A percentile compares a stretch with the other conserved stretches of the same genome.
These are phyloP conservation scores for Cruciata laevipes DNA, from an alignment of 257 asterid genomes.

Conservation along the genomic window DNA sequence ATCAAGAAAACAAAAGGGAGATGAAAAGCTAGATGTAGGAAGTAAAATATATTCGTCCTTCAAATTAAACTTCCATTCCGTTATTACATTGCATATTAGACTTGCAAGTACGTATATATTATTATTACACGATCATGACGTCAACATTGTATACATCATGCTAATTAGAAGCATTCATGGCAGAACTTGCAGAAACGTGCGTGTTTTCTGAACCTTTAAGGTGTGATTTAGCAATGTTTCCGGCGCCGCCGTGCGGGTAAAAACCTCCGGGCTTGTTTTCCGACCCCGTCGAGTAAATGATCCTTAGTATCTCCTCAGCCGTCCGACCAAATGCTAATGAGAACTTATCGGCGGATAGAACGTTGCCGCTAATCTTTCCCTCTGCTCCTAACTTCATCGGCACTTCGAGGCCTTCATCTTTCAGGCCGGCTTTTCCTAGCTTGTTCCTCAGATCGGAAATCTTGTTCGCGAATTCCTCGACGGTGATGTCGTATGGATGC, in stretches of 20 bases:
- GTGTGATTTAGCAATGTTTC: slow-evolving; percentile 54
- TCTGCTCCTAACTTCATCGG: slow-evolving; percentile 41
- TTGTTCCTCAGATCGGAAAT: slow-evolving; percentile 33
- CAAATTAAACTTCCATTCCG: too few species aligned
- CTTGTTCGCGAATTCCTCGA: slow-evolving; percentile 29
- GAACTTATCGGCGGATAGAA: slow-evolving; percentile 42
- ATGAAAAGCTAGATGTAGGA: too few species aligned
- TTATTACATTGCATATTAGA: too few species aligned
- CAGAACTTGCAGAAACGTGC: not conserved
- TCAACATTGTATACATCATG: not conserved
- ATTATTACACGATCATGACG: too few species aligned
- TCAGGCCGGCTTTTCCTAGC: slow-evolving; percentile 48
- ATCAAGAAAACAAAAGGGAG: too few species aligned
- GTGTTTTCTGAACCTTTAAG: not conserved
- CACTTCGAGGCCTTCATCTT: slow-evolving; percentile 74
- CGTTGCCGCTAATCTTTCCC: slow-evolving; percentile 46
- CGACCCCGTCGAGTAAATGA: slow-evolving; percentile 51
- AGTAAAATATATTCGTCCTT: too few species aligned
- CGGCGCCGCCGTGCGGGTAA: slow-evolving; percentile 70
- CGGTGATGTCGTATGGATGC: slow-evolving; percentile 22
- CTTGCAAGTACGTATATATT: too few species aligned
- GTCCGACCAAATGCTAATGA: slow-evolving; percentile 56
- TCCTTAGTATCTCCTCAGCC: slow-evolving; percentile 63
- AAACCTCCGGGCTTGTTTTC: slow-evolving; percentile 67
- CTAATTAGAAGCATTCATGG: not conserved